Conservation (phyloP, 768 basidiomycete species). For the Leccinum disarticulatum region DNA sequence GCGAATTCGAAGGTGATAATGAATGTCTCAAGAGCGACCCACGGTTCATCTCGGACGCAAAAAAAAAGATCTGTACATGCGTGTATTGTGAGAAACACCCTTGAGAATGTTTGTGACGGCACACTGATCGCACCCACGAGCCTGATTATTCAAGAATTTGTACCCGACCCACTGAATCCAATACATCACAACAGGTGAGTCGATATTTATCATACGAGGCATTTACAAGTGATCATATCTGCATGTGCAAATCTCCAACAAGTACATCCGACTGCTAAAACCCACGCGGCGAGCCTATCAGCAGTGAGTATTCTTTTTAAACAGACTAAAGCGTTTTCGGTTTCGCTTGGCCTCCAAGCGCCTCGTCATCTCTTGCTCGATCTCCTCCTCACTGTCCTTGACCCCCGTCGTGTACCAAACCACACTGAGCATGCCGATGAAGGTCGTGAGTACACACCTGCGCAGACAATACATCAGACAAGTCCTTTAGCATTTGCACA, state of each 20-base stretch:
- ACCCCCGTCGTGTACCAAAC: conserved; percentile 87
- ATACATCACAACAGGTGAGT: neutral
- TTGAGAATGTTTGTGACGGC: neutral
- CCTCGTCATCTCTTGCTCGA: conserved; percentile 66
- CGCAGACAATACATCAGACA: conserved; percentile 17
- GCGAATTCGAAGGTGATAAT: neutral
- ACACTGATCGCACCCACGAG: neutral
- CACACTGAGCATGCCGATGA: conserved; percentile 79
- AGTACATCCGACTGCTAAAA: neutral
- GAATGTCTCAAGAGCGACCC: neutral
- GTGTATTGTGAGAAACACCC: neutral
- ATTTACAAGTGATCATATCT: neutral
- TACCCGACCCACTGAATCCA: no score
- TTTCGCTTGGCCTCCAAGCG: conserved; percentile 57
- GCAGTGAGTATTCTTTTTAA: conserved; percentile 13
- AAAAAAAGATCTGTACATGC: no score
- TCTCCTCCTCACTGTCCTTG: conserved; percentile 72
- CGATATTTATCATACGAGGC: neutral
- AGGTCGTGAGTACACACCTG: conserved; percentile 80
- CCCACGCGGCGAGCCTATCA: neutral
- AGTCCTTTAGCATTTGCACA: neutral
- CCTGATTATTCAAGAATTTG: neutral
- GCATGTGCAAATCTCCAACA: neutral
- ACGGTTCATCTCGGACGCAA: neutral
- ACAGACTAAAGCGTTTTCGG: conserved; percentile 44